phyloP scores from a whole-genome alignment of 352 stramenopile species.

The Pythium graminicola region DNA sequence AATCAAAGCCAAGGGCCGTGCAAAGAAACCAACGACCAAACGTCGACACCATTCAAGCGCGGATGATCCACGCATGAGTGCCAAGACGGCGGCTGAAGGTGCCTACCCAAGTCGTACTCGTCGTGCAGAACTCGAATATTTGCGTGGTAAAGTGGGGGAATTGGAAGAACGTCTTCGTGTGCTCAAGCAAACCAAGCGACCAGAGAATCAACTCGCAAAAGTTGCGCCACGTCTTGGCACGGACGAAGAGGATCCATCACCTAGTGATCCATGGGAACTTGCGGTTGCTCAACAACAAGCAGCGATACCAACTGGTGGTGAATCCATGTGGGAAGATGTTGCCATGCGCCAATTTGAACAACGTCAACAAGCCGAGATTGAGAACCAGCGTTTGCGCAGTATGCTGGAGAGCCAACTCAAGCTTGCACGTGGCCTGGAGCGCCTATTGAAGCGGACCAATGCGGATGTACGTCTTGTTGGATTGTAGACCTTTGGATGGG shows the following conservation, averaged over 20 bases:
- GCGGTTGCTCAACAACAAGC: too few species aligned
- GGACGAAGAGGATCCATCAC: background rate
- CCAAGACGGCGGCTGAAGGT: conserved; percentile 15
- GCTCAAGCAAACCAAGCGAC: too few species aligned
- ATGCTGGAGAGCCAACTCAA: conserved; percentile 42
- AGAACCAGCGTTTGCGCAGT: conserved; percentile 41
- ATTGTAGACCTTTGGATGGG: background rate
- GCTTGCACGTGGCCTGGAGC: conserved; percentile 32
- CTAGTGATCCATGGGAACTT: background rate
- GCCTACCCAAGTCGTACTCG: conserved; percentile 22
- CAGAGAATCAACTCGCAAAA: too few species aligned
- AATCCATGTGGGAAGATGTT: conserved; percentile 19
- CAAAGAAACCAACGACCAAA: background rate
- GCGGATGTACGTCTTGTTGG: conserved; percentile 11
- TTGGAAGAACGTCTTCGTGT: too few species aligned
- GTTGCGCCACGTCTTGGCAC: conserved; percentile 1
- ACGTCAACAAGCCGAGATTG: conserved; percentile 21
- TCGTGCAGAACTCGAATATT: conserved; percentile 14
- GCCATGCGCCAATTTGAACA: conserved; percentile 13
- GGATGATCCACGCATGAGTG: conserved; percentile 15
- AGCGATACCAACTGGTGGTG: background rate
- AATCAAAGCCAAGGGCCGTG: background rate
- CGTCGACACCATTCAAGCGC: background rate
- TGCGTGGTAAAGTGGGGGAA: conserved; percentile 13
- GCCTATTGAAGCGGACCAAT: conserved; percentile 25